Evolutionary conservation across 106 monocot genomes (phyloP).

Genomic region (Phalaenopsis equestris): DNA sequence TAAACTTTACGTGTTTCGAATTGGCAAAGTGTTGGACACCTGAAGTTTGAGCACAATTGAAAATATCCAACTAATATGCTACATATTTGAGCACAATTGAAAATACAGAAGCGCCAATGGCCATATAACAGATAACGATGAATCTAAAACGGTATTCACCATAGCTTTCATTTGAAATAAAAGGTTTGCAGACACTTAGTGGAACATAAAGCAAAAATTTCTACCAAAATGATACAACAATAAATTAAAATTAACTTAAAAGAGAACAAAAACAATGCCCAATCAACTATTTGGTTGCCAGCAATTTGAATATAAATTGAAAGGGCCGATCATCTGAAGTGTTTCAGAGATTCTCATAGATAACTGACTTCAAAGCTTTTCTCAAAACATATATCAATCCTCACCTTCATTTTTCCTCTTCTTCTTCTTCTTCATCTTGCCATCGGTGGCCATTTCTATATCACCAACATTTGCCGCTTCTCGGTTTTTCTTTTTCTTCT

Average conservation of each 20-base stretch:
- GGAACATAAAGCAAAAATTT: not conserved
- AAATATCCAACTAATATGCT: too few relatives aligned
- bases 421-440: slow-evolving; percentile 63
- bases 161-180: not conserved
- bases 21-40: too few relatives aligned
- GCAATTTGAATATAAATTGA: too few relatives aligned
- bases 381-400: not conserved
- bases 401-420: not conserved
- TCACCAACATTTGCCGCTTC: slow-evolving; percentile 15
- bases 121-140: not conserved
- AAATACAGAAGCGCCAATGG: not conserved
- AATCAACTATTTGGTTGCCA: too few relatives aligned
- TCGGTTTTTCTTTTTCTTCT: slow-evolving; percentile 46
- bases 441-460: slow-evolving; percentile 19
- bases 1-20: too few relatives aligned
- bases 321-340: not conserved
- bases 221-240: not conserved
- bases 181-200: not conserved
- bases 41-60: too few relatives aligned
- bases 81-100: too few relatives aligned
- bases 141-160: not conserved
- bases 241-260: not conserved
- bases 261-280: not conserved
- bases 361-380: not conserved
- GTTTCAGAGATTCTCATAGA: not conserved